phyloP scores from a whole-genome alignment of 2,329 filamentous ascomycete genomes.

The Xylaria sp. region DNA sequence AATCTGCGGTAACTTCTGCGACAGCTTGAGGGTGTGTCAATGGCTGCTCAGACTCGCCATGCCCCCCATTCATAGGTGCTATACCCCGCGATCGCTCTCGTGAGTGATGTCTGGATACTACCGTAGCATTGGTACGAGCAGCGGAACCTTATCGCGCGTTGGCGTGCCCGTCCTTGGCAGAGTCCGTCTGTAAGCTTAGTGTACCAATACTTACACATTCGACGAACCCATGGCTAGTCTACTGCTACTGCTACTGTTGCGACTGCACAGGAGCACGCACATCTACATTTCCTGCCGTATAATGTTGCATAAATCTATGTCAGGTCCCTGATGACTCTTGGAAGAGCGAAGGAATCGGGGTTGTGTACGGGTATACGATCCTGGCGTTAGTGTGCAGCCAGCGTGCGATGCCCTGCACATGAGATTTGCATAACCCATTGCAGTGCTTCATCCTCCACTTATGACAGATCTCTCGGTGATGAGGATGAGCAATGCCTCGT shows the following conservation, averaged over 20 bases:
- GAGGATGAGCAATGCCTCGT: conserved; percentile 25
- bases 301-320: conserved; percentile 13
- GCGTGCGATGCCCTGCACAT: background rate
- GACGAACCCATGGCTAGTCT: background rate
- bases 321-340: background rate
- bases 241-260: too few species aligned
- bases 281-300: background rate
- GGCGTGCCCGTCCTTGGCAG: conserved; percentile 10
- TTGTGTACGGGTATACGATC: background rate
- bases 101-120: conserved; percentile 1
- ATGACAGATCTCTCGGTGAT: conserved; percentile 21
- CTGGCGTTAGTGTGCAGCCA: background rate
- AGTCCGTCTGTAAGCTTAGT: background rate
- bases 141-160: conserved; percentile 19
- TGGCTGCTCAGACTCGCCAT: background rate
- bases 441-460: conserved; percentile 15
- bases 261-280: background rate
- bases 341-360: conserved; percentile 8
- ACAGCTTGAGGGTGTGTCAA: background rate
- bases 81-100: background rate
- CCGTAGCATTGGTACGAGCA: conserved; percentile 8
- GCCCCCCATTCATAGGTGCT: background rate
- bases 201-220: conserved; percentile 8
- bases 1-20: background rate
- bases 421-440: conserved; percentile 21